Conservation (phyloP, 371 early-diverging fungal species). For the Conidiobolus incongruus region DNA sequence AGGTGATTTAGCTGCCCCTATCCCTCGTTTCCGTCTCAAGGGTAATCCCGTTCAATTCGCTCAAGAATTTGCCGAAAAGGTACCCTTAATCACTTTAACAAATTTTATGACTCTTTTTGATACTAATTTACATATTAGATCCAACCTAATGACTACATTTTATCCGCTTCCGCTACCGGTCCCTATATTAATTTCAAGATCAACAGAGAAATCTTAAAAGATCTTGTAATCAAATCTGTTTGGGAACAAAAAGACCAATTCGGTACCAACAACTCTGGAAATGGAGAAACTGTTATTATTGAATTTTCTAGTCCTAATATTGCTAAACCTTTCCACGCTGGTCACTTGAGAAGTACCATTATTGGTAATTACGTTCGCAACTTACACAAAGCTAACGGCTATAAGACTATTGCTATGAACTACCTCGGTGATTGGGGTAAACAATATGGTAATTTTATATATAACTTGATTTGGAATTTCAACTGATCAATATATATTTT, state of each 20-base stretch:
- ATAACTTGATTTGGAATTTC: neutral
- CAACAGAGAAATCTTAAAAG: conserved; percentile 26
- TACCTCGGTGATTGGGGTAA: conserved; percentile 99
- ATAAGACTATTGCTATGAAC: conserved; percentile 77
- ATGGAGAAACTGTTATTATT: conserved; percentile 45
- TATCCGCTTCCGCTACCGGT: conserved; percentile 31
- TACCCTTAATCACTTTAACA: conserved; percentile 4
- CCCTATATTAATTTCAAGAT: conserved; percentile 74
- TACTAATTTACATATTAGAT: conserved; percentile 17
- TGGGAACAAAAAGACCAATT: conserved; percentile 20
- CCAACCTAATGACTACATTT: conserved; percentile 27
- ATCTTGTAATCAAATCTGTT: conserved; percentile 23
- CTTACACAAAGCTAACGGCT: conserved; percentile 70
- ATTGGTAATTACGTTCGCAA: conserved; percentile 90
- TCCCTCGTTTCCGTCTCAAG: conserved; percentile 64
- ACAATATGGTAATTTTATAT: conserved; percentile 59
- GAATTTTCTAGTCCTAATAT: conserved; percentile 98
- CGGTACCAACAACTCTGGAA: conserved; percentile 39
- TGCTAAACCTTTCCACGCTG: conserved; percentile 99
- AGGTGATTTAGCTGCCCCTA: conserved; percentile 60
- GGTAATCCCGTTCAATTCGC: conserved; percentile 67
- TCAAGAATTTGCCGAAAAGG: conserved; percentile 41
- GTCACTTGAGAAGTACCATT: conserved; percentile 97
- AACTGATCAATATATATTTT: neutral
- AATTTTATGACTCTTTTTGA: neutral